Conservation (phyloP, 306 rosid genomes). For the Cucurbita pepo region DNA sequence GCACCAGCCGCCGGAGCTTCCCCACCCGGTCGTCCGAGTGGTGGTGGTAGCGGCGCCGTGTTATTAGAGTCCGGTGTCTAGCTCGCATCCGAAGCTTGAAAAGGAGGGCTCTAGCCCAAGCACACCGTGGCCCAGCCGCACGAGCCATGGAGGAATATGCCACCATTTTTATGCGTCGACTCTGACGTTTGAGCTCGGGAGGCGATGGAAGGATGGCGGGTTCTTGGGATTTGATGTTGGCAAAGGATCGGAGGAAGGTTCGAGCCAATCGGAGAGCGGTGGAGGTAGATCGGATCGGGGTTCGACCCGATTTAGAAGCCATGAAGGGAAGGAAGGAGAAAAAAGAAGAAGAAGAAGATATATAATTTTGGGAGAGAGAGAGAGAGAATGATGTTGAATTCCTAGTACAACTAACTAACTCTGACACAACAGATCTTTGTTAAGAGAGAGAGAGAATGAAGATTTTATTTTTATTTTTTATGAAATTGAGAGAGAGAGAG, state of each 20-base stretch:
- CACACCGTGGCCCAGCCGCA: constrained; percentile 19
- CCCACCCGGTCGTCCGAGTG: background rate
- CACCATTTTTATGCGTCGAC: constrained; percentile 19
- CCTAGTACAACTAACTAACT: constrained; percentile 6
- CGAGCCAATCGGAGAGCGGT: constrained; percentile 6
- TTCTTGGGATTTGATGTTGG: constrained; percentile 7
- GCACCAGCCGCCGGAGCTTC: constrained; percentile 11
- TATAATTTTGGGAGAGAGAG: background rate
- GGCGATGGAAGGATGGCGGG: background rate
- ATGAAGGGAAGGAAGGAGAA: background rate
- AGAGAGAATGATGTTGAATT: background rate
- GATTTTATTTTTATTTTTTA: background rate
- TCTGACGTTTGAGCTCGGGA: background rate
- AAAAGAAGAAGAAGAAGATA: background rate
- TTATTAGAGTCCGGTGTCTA: background rate
- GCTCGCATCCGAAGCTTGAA: constrained; percentile 8
- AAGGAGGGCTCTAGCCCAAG: constrained; percentile 31
- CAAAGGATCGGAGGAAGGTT: constrained; percentile 14
- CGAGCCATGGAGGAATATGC: constrained; percentile 30
- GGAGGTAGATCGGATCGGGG: background rate
- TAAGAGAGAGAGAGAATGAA: background rate
- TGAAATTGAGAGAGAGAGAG: background rate
- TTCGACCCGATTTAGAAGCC: background rate
- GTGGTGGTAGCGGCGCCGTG: background rate
- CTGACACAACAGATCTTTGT: constrained; percentile 1